A percentile compares a stretch with the other conserved stretches of the same genome.
Evolutionary conservation across 192 early-diverging fungal species (phyloP).

Genomic region (Podila minutissima): DNA sequence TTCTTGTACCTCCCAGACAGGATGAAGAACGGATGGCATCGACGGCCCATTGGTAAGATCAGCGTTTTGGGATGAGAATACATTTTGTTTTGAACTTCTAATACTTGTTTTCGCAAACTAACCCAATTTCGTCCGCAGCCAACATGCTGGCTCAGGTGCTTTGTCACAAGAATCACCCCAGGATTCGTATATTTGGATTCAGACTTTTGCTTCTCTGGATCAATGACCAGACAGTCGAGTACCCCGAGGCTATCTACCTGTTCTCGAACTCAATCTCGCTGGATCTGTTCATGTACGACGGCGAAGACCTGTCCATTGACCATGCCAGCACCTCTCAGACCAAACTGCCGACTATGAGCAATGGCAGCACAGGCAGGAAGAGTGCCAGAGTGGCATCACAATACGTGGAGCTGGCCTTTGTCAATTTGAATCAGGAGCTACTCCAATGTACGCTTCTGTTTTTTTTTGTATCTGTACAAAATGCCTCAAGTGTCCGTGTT

Average conservation of each 20-base stretch:
- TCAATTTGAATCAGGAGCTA: slow-evolving; percentile 40
- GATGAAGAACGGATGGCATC: slow-evolving; percentile 82
- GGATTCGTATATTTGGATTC: slow-evolving; percentile 77
- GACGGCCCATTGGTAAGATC: slow-evolving; percentile 66
- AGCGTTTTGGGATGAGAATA: not conserved
- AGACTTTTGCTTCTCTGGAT: slow-evolving; percentile 77
- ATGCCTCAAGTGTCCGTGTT: not conserved
- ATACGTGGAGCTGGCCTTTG: slow-evolving; percentile 30
- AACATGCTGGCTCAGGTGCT: slow-evolving; percentile 72
- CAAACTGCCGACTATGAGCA: slow-evolving; percentile 23
- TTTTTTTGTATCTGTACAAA: not conserved
- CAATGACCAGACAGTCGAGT: slow-evolving; percentile 70
- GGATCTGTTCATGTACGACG: slow-evolving; percentile 63
- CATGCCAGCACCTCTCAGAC: slow-evolving; percentile 36
- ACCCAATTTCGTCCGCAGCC: slow-evolving; percentile 44
- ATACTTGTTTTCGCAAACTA: not conserved
- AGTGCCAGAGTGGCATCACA: slow-evolving; percentile 26
- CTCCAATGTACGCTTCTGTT: slow-evolving; percentile 27
- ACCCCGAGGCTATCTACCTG: slow-evolving; percentile 65
- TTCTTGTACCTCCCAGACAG: slow-evolving; percentile 73
- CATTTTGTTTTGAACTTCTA: not conserved
- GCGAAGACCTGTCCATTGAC: slow-evolving; percentile 38
- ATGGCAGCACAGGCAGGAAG: slow-evolving; percentile 30
- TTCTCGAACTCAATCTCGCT: slow-evolving; percentile 74
- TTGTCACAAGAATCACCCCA: slow-evolving; percentile 72